Evolutionary conservation across 2,329 filamentous ascomycete genomes (phyloP), one percentile per base, ranked within the genome.

Genomic region (Calonectria naviculata): DNA sequence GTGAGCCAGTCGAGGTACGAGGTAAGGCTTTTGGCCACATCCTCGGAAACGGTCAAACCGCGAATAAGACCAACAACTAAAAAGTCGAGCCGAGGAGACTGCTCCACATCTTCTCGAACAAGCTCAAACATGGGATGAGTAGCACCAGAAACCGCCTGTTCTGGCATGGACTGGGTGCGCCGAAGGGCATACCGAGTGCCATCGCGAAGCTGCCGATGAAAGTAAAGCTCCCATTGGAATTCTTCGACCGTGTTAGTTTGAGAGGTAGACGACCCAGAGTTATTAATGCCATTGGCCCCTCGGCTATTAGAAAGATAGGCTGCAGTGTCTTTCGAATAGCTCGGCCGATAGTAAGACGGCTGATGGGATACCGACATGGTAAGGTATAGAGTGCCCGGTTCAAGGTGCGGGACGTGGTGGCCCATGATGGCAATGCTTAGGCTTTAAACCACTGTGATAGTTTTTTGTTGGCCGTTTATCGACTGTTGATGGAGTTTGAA

Each of bases 141-240:
- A 10, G 66, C 12, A 8, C 71, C 71, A 31, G 68, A 69, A 7
- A 70, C 13, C 10, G 29, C 41, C 61, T 42, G 70, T 56, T 65
- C 52, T 28, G n/a, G 68, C 54, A 21, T 71, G 56, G 9, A n/a
- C 28, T 24, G 26, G 6, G 52, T 56, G 41, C 49, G 71, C 42
- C 65, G 68, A 63, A 73, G 74, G 34, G 64, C 73, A 68, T 81
- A 81, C 79, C 78, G 79, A 10, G 76, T 78, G 26, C 81, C 78
- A 36, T 78, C 71, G 28, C 71, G 71, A 26, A 73, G 70, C 47
- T 65, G 67, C 42, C 78, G 78, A 63, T 83, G 79, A 71, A 77
- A 81, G 73, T 83, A 84, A 56, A 84, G 67, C n/a, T 81, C 82
- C 82, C 82, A 83, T 73, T 77, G 75, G 56, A 84, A 83, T 49